Base-by-base conservation (phyloP, 1,284 basidiomycete genomes). In the Anthracocystis walkeri region DNA sequence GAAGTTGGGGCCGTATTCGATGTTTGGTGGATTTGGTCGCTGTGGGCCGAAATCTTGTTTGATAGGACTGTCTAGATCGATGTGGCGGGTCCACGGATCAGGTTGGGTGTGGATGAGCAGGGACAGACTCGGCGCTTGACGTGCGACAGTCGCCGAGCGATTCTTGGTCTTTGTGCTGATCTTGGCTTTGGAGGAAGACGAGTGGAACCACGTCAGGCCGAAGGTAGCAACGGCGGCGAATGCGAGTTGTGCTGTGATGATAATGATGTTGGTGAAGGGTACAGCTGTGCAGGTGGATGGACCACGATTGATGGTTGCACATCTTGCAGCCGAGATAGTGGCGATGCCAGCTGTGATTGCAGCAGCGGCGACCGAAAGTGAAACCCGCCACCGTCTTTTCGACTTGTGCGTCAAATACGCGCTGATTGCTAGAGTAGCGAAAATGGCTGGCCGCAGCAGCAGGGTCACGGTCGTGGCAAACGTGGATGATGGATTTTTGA, bases 31-130 rank as follows among this genome's bases (percentile, higher is more conserved):
- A 20, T 7, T 33, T 7, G 29, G 20, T 16, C 20, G 46, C 12
- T 3, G 18, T 21, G 23, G 48, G 2, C 48, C 57, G 29, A 58
- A 58, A 2, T 58, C 57, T 20, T 27, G 14, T 14, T 41, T 40
- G 12, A 29, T 1, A 23, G 52, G 64, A 7, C 51, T 25, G 14
- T 66, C 58, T 46, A 66, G 52, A 7, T 66, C 12, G 46, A 61
- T 61, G 11, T 51, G 31, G 7, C 65, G 53, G 1, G 58, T 67
- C 65, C 65, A 68, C 0, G 65, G 49, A 12, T 63, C 59, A 2
- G 65, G 60, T 20, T 62, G 65, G 12, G 65, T 58, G 35, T 68
- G 65, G 25, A 68, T 68, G 31, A 68, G 65, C 2, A 63, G 65
- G 4, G 65, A 68, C 4, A 63, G 41, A 29, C 55, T 58, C 10